Percentiles rank a stretch among this genome's conserved stretches.
Conservation (phyloP, 2,329 filamentous ascomycete genomes). For the Botrytis porri region DNA sequence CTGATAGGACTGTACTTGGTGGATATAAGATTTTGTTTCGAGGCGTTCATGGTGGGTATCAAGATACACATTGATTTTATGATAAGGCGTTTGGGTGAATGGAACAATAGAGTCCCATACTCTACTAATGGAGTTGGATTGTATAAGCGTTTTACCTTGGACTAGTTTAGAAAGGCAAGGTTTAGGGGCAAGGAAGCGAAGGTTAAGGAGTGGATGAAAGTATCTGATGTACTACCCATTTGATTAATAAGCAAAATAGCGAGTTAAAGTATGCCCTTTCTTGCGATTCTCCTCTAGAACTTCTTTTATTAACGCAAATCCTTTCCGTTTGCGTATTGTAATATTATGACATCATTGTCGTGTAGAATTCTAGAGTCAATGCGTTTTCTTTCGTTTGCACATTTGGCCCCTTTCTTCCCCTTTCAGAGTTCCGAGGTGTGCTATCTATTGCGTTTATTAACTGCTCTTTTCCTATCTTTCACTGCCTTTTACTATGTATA, state of each 20-base stretch:
- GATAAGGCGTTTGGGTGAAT: constrained; percentile 3
- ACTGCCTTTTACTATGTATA: not conserved
- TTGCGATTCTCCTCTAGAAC: not conserved
- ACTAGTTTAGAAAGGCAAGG: not conserved
- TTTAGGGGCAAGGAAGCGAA: not conserved
- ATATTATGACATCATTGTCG: not conserved
- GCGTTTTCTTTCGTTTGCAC: not conserved
- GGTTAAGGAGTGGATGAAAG: not conserved
- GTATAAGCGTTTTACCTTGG: not conserved
- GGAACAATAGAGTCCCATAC: not conserved
- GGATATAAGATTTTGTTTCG: not conserved
- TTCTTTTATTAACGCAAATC: not conserved
- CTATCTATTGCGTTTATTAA: not conserved
- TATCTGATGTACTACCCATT: not conserved
- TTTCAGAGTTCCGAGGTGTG: not conserved
- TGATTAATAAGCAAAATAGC: not conserved
- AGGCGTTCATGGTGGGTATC: constrained; percentile 2
- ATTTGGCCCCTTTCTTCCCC: not conserved
- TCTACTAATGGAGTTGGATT: constrained; percentile 10
- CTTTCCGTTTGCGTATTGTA: not conserved
- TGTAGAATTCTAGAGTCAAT: not conserved
- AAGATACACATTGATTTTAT: not conserved
- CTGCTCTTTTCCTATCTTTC: not conserved
- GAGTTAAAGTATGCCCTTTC: not conserved
- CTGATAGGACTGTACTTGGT: not conserved